These are phyloP conservation scores for Auriscalpium microsporum DNA, from an alignment of 768 basidiomycete genomes.

Conservation along the genomic window DNA sequence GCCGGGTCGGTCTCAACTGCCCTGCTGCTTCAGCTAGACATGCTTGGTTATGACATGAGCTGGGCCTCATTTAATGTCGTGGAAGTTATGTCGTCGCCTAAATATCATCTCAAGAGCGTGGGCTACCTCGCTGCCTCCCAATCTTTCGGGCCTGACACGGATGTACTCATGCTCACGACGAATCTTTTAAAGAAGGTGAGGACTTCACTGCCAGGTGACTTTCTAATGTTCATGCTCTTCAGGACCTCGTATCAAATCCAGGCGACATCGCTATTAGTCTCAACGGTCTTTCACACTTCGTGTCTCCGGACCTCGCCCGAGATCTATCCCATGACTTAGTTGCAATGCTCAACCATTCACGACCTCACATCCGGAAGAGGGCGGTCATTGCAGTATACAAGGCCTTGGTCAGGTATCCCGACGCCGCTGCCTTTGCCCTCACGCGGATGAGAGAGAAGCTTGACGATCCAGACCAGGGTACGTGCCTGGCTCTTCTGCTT, in stretches of 20 bases:
- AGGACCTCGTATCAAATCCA: slow-evolving; percentile 78
- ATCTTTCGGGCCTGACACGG: slow-evolving; percentile 90
- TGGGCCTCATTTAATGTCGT: slow-evolving; percentile 97
- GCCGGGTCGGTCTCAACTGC: slow-evolving; percentile 3
- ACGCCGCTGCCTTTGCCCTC: slow-evolving; percentile 58
- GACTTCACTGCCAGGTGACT: background rate
- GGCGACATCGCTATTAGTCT: slow-evolving; percentile 68
- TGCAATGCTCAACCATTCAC: slow-evolving; percentile 83
- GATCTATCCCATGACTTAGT: slow-evolving; percentile 83
- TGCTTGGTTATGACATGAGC: slow-evolving; percentile 91
- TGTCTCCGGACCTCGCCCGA: slow-evolving; percentile 82
- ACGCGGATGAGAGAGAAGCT: slow-evolving; percentile 69
- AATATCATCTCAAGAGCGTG: slow-evolving; percentile 86
- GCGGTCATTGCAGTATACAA: slow-evolving; percentile 81
- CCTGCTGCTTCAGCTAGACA: slow-evolving; percentile 63
- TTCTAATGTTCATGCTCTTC: slow-evolving; percentile 14
- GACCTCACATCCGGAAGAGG: slow-evolving; percentile 81
- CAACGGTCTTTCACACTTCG: slow-evolving; percentile 76
- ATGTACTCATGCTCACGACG: slow-evolving; percentile 95
- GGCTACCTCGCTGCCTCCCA: slow-evolving; percentile 91
- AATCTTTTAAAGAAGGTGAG: slow-evolving; percentile 90
- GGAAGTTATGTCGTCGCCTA: slow-evolving; percentile 94
- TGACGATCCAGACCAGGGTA: slow-evolving; percentile 70
- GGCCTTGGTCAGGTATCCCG: slow-evolving; percentile 75
- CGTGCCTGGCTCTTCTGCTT: slow-evolving; percentile 9